Evolutionary conservation across 257 asterid genomes (phyloP).

Genomic region (Plectranthus barbatus): DNA sequence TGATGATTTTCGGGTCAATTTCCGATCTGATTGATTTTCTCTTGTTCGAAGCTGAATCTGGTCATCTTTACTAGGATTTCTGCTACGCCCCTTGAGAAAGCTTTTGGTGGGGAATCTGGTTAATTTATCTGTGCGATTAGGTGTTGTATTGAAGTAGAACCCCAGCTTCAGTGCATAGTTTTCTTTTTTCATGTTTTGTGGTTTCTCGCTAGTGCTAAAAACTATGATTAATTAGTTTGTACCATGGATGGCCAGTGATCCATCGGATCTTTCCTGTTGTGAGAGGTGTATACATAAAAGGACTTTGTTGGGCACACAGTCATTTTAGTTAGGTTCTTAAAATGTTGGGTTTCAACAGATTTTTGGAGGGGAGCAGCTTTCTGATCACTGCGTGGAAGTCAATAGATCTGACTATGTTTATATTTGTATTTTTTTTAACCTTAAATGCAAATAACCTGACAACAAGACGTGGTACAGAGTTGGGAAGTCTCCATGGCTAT

Average conservation of each 20-base stretch:
- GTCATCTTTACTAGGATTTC: not conserved
- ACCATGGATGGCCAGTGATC: not conserved
- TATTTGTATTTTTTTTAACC: too few relatives aligned
- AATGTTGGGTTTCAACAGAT: too few relatives aligned
- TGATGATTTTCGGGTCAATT: not conserved
- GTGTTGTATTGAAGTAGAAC: not conserved
- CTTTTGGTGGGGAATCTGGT: not conserved
- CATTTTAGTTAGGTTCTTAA: too few relatives aligned
- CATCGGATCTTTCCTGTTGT: not conserved
- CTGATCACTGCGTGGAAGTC: too few relatives aligned
- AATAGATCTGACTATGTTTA: too few relatives aligned
- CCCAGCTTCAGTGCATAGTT: not conserved
- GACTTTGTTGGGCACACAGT: not conserved
- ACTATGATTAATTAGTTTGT: not conserved
- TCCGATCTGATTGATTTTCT: slow-evolving; percentile 13
- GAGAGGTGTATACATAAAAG: not conserved
- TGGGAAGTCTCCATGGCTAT: too few relatives aligned
- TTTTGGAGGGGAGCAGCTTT: too few relatives aligned
- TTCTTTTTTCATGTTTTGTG: not conserved
- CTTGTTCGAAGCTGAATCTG: slow-evolving; percentile 1
- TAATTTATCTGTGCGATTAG: not conserved
- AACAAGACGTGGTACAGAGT: too few relatives aligned
- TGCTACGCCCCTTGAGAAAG: not conserved
- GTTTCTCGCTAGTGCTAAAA: not conserved
- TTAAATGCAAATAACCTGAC: too few relatives aligned